phyloP scores from a whole-genome alignment of 176 grass and related monocot species.

The Avena eriantha region DNA sequence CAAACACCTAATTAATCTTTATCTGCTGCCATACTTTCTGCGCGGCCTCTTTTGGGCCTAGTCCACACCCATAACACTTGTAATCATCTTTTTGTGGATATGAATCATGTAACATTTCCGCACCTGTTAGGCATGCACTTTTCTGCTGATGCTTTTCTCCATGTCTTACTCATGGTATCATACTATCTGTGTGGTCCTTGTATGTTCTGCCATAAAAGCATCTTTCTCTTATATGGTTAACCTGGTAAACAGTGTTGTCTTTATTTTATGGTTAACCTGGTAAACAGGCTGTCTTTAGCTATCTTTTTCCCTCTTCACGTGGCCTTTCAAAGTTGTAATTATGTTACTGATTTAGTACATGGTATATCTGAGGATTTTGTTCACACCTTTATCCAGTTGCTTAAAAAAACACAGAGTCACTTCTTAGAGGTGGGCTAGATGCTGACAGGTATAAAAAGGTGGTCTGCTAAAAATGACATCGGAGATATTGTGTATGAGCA shows the following conservation, averaged over 20 bases:
- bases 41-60: background rate
- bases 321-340: slow-evolving; percentile 23
- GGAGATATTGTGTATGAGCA: background rate
- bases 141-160: background rate
- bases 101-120: background rate
- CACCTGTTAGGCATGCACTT: background rate
- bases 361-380: background rate
- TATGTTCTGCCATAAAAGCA: background rate
- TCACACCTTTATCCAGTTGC: background rate
- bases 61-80: background rate
- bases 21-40: background rate
- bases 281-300: background rate
- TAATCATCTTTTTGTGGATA: background rate
- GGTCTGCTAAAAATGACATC: background rate
- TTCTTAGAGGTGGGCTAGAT: background rate
- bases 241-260: background rate
- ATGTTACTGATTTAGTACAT: slow-evolving; percentile 14
- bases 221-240: background rate
- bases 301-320: background rate
- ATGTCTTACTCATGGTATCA: background rate
- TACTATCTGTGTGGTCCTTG: background rate
- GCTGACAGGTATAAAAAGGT: background rate
- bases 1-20: background rate
- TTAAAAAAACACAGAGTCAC: background rate
- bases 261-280: background rate